Percentiles rank a stretch among this genome's conserved stretches.
Conservation (phyloP, 2,329 filamentous ascomycete genomes). For the Tolypocladium album region DNA sequence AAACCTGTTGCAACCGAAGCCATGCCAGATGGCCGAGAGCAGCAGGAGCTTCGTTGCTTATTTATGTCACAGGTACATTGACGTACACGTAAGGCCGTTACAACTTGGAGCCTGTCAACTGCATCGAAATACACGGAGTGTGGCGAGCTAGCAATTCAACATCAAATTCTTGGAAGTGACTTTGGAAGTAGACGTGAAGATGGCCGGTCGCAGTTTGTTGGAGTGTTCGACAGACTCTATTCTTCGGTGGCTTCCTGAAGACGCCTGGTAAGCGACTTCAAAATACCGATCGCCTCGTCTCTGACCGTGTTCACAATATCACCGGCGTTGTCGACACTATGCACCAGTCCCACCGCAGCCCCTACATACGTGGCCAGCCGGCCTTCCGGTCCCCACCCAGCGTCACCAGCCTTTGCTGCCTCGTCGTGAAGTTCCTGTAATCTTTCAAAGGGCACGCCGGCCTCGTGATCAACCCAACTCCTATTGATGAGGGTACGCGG, state of each 20-base stretch:
- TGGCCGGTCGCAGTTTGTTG: background rate
- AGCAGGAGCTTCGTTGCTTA: no score
- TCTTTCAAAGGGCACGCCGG: conserved; percentile 29
- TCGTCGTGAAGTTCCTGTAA: conserved; percentile 31
- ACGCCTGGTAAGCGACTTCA: conserved; percentile 1
- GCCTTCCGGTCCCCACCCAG: conserved; percentile 35
- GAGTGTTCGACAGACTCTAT: background rate
- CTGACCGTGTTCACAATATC: conserved; percentile 24
- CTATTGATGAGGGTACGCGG: conserved; percentile 27
- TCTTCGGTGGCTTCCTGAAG: no score
- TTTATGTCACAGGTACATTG: no score
- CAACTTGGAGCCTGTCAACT: no score
- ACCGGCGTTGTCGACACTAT: conserved; percentile 24
- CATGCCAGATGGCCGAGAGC: no score
- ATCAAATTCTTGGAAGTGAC: no score
- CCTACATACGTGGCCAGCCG: conserved; percentile 40
- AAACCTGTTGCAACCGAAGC: no score
- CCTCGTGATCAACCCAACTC: conserved; percentile 24
- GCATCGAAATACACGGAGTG: no score
- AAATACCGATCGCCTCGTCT: conserved; percentile 12
- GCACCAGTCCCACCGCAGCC: conserved; percentile 32
- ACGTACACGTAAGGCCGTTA: no score
- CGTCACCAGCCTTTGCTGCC: conserved; percentile 25
- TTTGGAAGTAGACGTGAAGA: no score
- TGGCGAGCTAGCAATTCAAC: no score